phyloP scores from a whole-genome alignment of 2,329 filamentous ascomycete species.

The Tolypocladium tropicale region DNA sequence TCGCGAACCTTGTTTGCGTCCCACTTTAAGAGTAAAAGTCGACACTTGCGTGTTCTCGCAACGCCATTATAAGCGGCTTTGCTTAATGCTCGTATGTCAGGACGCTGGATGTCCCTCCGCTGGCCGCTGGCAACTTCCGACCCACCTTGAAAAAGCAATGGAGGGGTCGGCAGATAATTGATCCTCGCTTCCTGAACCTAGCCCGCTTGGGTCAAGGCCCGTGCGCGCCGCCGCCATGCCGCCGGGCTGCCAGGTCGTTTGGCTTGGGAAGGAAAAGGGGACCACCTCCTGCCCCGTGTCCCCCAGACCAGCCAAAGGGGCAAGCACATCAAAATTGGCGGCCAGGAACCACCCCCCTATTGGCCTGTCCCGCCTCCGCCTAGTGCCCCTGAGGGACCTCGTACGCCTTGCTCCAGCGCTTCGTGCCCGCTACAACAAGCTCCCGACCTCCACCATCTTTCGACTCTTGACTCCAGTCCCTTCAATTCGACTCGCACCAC shows the following conservation, averaged over 20 bases:
- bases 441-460: conserved; percentile 4
- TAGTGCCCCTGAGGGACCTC: conserved; percentile 18
- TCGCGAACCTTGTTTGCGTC: too few relatives aligned
- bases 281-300: conserved; percentile 8
- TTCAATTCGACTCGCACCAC: conserved; percentile 1
- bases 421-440: conserved; percentile 4
- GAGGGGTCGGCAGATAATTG: conserved; percentile 20
- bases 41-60: too few relatives aligned
- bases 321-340: conserved; percentile 21
- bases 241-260: conserved; percentile 3
- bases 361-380: conserved; percentile 9
- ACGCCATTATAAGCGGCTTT: too few relatives aligned
- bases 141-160: not conserved
- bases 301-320: conserved; percentile 8
- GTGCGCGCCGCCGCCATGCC: conserved; percentile 10
- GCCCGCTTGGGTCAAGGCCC: conserved; percentile 8
- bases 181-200: conserved; percentile 18
- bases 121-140: too few relatives aligned
- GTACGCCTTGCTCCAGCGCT: conserved; percentile 5
- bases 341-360: conserved; percentile 14
- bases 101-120: too few relatives aligned
- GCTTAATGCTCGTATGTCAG: too few relatives aligned
- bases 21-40: too few relatives aligned
- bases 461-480: conserved; percentile 3
- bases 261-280: conserved; percentile 10